Percentiles rank a stretch among this genome's conserved stretches.
Conservation (phyloP, 2,329 filamentous ascomycete species). For the Didymella exigua region DNA sequence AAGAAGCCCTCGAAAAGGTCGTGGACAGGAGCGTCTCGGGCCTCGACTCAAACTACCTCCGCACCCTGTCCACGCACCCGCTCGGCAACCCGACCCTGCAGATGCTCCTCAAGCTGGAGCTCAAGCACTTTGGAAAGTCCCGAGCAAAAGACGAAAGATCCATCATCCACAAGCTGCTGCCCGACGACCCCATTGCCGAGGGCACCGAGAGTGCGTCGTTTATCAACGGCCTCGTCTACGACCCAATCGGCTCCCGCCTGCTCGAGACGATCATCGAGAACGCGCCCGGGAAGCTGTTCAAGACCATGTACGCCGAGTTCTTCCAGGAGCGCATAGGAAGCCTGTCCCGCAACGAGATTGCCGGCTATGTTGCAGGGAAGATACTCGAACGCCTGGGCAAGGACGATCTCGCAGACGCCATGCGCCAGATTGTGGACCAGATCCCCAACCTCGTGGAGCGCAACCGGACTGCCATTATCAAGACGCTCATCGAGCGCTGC, state of each 20-base stretch:
- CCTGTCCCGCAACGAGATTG: conserved; percentile 86
- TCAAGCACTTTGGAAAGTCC: conserved; percentile 72
- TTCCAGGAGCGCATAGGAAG: conserved; percentile 80
- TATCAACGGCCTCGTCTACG: conserved; percentile 85
- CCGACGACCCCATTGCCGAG: conserved; percentile 77
- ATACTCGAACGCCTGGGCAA: conserved; percentile 84
- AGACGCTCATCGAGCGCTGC: conserved; percentile 82
- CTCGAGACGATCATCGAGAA: conserved; percentile 84
- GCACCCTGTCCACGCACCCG: conserved; percentile 83
- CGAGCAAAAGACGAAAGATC: conserved; percentile 69
- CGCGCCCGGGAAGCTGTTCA: conserved; percentile 88
- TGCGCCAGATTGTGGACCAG: conserved; percentile 73
- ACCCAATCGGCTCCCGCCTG: conserved; percentile 85
- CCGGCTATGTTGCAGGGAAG: conserved; percentile 83
- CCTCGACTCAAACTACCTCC: conserved; percentile 79
- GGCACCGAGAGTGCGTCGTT: conserved; percentile 77
- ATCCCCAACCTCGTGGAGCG: conserved; percentile 75
- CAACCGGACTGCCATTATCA: conserved; percentile 78
- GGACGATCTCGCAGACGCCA: conserved; percentile 78
- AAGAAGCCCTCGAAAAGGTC: conserved; percentile 77
- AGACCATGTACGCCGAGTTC: conserved; percentile 78
- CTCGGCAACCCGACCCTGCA: conserved; percentile 94
- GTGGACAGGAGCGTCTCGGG: conserved; percentile 75
- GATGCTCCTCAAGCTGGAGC: conserved; percentile 83
- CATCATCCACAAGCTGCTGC: conserved; percentile 77